These are phyloP conservation scores for Cladophialophora yegresii DNA, from an alignment of 2,329 filamentous ascomycete species.

Conservation along the genomic window DNA sequence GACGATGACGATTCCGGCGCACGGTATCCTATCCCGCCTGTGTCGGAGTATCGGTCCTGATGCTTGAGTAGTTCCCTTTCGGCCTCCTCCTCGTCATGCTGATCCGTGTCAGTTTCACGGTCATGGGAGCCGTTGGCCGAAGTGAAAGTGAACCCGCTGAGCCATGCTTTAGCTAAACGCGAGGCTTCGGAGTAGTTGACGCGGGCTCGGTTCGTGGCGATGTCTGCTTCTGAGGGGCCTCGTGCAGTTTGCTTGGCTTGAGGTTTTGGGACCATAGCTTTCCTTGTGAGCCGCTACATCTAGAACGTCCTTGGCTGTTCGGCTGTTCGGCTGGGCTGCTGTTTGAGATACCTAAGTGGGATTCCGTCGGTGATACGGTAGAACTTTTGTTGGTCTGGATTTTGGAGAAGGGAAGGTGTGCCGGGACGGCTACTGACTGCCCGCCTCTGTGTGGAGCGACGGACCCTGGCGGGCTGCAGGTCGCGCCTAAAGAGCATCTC, in stretches of 20 bases:
- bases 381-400: not conserved
- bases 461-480: no score
- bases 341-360: no score
- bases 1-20: not conserved
- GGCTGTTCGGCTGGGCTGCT: no score
- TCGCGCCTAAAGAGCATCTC: not conserved
- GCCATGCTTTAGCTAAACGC: conserved; percentile 28
- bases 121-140: not conserved
- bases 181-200: conserved; percentile 29
- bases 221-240: conserved; percentile 17
- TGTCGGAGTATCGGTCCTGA: conserved; percentile 23
- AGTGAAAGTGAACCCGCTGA: conserved; percentile 12
- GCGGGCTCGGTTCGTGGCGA: conserved; percentile 28
- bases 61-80: conserved; percentile 12
- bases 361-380: no score
- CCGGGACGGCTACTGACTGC: not conserved
- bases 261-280: not conserved
- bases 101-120: not conserved
- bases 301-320: not conserved
- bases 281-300: not conserved
- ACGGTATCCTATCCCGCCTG: conserved; percentile 23
- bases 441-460: not conserved
- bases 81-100: conserved; percentile 6
- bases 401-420: not conserved
- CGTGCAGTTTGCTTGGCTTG: not conserved